Evolutionary conservation across 2,329 filamentous ascomycete genomes (phyloP), one percentile per base, ranked within the genome.

Genomic region (Fusarium mexicanum): DNA sequence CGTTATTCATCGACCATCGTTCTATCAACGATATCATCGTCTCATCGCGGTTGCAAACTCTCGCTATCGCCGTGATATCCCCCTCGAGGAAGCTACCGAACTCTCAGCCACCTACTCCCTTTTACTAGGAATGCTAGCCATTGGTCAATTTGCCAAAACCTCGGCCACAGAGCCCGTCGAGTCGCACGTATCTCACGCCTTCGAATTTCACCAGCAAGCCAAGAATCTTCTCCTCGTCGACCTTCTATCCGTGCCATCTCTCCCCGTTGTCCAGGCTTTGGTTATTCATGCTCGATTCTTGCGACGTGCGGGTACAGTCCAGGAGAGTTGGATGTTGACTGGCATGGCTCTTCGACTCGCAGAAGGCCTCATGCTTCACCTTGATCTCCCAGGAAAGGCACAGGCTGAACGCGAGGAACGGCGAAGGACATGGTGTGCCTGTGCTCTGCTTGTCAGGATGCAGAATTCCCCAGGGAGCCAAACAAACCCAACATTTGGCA

Each of bases 31-130:
- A 14, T 79, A 79, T n/a, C 76, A 77, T 26, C 77, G 76, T 1
- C 77, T 79, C 26, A 74, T 78, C 14, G 77, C 77, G 29, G 77
- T 79, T 17, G 69, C 77, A 35, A 79, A 79, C 65, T 79, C 77
- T 37, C 69, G 77, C 3, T 79, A 79, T 29, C 77, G 77, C 40
- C 76, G 77, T 22, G 77, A 79, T 13, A 79, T 79, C 3, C 76
- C 77, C 3, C 68, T 79, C 24, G 69, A 75, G 20, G 77, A 79
- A 50, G 77, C 77, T 7, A 78, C 70, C 14, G 77, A 79, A 40
- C 69, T 79, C 14, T 76, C 77, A 12, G 66, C 77, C 2, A 79
- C 77, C 6, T 78, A 76, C 26, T 68, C 67, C 4, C 75, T 79
- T 2, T 59, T 79, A 2, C 51, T 79, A 29, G 77, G 77, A 22